Conservation (phyloP, 805 yeast genomes). For the Cyberlindnera mycetangii region DNA sequence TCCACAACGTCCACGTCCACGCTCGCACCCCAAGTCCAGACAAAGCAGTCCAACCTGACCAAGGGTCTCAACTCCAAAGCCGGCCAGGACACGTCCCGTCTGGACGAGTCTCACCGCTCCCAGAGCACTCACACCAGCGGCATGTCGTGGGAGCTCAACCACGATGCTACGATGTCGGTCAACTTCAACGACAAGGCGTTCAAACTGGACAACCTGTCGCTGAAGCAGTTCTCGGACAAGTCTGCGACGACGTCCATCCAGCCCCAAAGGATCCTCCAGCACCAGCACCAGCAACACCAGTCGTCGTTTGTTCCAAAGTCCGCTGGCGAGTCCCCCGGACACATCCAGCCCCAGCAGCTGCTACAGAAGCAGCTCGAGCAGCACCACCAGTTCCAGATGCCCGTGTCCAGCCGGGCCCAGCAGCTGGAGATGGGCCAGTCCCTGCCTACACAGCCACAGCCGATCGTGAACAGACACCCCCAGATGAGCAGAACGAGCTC, state of each 20-base stretch:
- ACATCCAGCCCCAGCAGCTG: constrained; percentile 19
- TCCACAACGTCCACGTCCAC: constrained; percentile 14
- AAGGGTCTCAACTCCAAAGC: constrained; percentile 15
- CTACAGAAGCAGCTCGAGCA: constrained; percentile 16
- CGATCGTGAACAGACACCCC: neutral
- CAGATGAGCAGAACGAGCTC: constrained; percentile 7
- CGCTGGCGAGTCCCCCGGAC: constrained; percentile 1
- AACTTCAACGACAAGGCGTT: constrained; percentile 16
- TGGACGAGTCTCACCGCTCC: neutral
- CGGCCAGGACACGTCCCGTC: constrained; percentile 1
- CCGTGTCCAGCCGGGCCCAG: constrained; percentile 3
- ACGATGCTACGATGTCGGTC: constrained; percentile 28
- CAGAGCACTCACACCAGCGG: too few species aligned
- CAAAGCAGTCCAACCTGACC: constrained; percentile 23
- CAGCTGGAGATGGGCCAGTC: constrained; percentile 12
- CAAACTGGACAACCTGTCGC: constrained; percentile 13
- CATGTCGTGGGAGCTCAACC: constrained; percentile 36
- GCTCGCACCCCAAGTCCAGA: constrained; percentile 3
- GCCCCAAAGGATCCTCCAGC: constrained; percentile 15
- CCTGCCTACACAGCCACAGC: constrained; percentile 12
- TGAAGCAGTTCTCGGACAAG: constrained; percentile 7
- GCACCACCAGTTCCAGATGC: constrained; percentile 3
- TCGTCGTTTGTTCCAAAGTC: neutral
- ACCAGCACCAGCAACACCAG: constrained; percentile 10
- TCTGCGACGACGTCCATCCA: constrained; percentile 13